Conservation (phyloP, 2,329 filamentous ascomycete genomes). For the Diplodia intermedia region DNA sequence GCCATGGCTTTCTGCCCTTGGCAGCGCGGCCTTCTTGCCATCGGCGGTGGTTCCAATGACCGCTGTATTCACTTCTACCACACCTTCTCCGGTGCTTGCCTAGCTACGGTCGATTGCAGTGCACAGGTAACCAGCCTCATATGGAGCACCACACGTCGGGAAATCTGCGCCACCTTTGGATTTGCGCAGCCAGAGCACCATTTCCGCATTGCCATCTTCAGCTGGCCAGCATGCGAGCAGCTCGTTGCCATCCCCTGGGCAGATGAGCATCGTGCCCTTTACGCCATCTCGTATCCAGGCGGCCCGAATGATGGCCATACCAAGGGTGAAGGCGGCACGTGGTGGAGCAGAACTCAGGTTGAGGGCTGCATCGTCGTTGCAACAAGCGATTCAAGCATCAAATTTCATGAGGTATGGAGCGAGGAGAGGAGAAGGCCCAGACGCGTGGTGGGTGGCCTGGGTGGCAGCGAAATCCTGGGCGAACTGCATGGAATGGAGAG, state of each 20-base stretch:
- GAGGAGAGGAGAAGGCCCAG: constrained; percentile 63
- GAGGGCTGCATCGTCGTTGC: constrained; percentile 91
- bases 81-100: constrained; percentile 77
- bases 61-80: constrained; percentile 97
- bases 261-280: constrained; percentile 78
- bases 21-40: constrained; percentile 85
- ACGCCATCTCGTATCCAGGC: constrained; percentile 84
- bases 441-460: constrained; percentile 60
- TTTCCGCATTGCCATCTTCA: constrained; percentile 88
- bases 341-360: constrained; percentile 63
- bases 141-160: constrained; percentile 83
- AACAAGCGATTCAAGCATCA: constrained; percentile 88
- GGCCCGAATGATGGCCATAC: constrained; percentile 55
- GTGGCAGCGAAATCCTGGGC: constrained; percentile 86
- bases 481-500: constrained; percentile 79
- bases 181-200: constrained; percentile 91
- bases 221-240: constrained; percentile 89
- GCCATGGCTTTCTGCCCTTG: constrained; percentile 97
- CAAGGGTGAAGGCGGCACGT: constrained; percentile 61
- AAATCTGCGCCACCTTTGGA: constrained; percentile 93
- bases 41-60: constrained; percentile 92
- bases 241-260: constrained; percentile 86
- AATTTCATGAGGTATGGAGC: constrained; percentile 96
- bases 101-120: constrained; percentile 90
- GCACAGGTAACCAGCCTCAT: constrained; percentile 93